Evolutionary conservation across 805 yeast species (phyloP).

Genomic region (Saturnispora galanensis): DNA sequence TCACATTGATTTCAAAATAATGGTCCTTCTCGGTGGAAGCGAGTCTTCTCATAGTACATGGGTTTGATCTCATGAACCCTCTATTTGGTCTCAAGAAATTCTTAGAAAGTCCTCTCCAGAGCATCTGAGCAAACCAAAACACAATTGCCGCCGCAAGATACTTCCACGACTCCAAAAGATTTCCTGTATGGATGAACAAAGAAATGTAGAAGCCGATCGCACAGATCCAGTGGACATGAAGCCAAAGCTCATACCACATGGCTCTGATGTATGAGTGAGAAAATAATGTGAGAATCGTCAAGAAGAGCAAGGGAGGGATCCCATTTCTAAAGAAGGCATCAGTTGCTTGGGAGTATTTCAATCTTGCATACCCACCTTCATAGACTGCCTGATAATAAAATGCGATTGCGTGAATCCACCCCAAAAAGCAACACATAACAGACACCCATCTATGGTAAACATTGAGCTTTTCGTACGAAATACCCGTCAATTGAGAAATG

Average conservation of each 20-base stretch:
- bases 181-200: slow-evolving; percentile 36
- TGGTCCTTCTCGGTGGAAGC: slow-evolving; percentile 28
- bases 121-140: slow-evolving; percentile 40
- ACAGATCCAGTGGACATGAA: slow-evolving; percentile 43
- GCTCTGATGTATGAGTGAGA: slow-evolving; percentile 34
- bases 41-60: slow-evolving; percentile 19
- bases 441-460: slow-evolving; percentile 41
- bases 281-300: slow-evolving; percentile 34
- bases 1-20: slow-evolving; percentile 29
- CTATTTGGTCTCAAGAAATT: slow-evolving; percentile 37
- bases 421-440: slow-evolving; percentile 32
- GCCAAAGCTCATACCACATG: slow-evolving; percentile 36
- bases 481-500: slow-evolving; percentile 40
- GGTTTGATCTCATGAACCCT: slow-evolving; percentile 24
- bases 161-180: slow-evolving; percentile 27
- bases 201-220: slow-evolving; percentile 41
- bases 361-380: slow-evolving; percentile 40
- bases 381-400: slow-evolving; percentile 33
- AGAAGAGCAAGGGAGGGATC: slow-evolving; percentile 37
- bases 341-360: slow-evolving; percentile 18
- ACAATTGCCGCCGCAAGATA: slow-evolving; percentile 43
- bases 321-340: slow-evolving; percentile 30
- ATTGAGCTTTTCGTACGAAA: slow-evolving; percentile 46
- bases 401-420: slow-evolving; percentile 42
- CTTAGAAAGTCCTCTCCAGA: slow-evolving; percentile 37